phyloP scores from a whole-genome alignment of 257 asterid species.

The Ajuga chamaepitys region DNA sequence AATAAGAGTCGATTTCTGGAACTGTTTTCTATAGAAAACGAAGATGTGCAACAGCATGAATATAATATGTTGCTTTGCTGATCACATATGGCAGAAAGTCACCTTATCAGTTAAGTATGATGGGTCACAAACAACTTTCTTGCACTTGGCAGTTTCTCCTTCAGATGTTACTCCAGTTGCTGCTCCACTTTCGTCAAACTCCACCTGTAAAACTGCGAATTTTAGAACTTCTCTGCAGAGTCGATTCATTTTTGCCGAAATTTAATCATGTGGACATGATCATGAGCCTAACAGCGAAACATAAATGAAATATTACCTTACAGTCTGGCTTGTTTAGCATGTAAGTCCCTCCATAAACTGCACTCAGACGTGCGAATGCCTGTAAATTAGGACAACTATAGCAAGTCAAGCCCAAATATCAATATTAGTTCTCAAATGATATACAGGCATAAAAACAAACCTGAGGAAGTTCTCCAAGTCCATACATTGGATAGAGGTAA shows the following conservation, averaged over 20 bases:
- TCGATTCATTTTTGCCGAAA: not conserved
- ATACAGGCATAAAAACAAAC: slow-evolving; percentile 34
- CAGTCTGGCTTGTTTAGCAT: slow-evolving; percentile 97
- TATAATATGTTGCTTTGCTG: not conserved
- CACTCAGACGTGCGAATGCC: slow-evolving; percentile 99
- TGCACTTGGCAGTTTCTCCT: slow-evolving; percentile 99
- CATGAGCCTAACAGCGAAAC: too few relatives aligned
- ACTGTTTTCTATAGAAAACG: slow-evolving; percentile 4
- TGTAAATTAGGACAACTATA: slow-evolving; percentile 22
- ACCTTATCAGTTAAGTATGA: slow-evolving; percentile 87
- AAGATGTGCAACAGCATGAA: not conserved
- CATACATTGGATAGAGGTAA: slow-evolving; percentile 92
- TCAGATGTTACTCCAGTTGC: slow-evolving; percentile 88
- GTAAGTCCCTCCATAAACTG: slow-evolving; percentile 98
- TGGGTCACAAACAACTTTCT: slow-evolving; percentile 95
- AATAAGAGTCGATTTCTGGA: slow-evolving; percentile 10
- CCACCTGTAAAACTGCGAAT: slow-evolving; percentile 48
- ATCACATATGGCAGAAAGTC: not conserved
- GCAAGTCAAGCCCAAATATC: not conserved
- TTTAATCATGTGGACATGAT: too few relatives aligned
- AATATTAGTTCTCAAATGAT: not conserved
- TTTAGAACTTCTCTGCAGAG: not conserved
- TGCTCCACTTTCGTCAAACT: slow-evolving; percentile 72
- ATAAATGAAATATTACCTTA: slow-evolving; percentile 43
- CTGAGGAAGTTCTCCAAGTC: slow-evolving; percentile 99